A percentile compares a stretch with the other conserved stretches of the same genome.
These are phyloP conservation scores for Saccharomyces cerevisiae DNA, from an alignment of 805 yeast genomes.

Conservation along the genomic window DNA sequence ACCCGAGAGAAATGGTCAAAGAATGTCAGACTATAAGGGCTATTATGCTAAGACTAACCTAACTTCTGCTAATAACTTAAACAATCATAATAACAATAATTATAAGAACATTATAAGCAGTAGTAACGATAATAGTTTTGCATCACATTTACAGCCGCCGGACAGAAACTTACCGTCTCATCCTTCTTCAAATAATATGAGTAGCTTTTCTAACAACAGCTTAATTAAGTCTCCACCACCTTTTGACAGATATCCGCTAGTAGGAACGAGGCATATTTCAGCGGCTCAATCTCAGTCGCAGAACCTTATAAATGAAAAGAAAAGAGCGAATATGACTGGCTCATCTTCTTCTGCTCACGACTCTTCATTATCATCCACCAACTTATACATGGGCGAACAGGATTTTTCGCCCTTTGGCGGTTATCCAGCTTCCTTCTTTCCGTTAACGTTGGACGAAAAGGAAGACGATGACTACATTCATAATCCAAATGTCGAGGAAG, in stretches of 20 bases:
- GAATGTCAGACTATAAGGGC: constrained; percentile 25
- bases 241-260: constrained; percentile 61
- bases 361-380: constrained; percentile 21
- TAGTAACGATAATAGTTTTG: neutral
- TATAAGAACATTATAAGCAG: constrained; percentile 2
- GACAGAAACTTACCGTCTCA: neutral
- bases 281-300: neutral
- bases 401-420: constrained; percentile 93
- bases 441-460: constrained; percentile 82
- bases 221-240: constrained; percentile 40
- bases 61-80: neutral
- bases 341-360: constrained; percentile 18
- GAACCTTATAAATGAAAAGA: neutral
- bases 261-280: constrained; percentile 37
- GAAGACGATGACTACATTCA: constrained; percentile 93
- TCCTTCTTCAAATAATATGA: neutral
- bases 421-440: constrained; percentile 88
- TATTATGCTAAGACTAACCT: constrained; percentile 21
- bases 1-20: constrained; percentile 1
- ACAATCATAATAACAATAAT: constrained; percentile 5
- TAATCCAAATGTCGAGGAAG: constrained; percentile 92
- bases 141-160: constrained; percentile 1
- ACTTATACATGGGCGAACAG: constrained; percentile 44
- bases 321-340: constrained; percentile 16
- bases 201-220: neutral